A percentile compares a stretch with the other conserved stretches of the same genome.
Conservation (phyloP, 2,329 filamentous ascomycete genomes). For the Tolypocladium amazonense region DNA sequence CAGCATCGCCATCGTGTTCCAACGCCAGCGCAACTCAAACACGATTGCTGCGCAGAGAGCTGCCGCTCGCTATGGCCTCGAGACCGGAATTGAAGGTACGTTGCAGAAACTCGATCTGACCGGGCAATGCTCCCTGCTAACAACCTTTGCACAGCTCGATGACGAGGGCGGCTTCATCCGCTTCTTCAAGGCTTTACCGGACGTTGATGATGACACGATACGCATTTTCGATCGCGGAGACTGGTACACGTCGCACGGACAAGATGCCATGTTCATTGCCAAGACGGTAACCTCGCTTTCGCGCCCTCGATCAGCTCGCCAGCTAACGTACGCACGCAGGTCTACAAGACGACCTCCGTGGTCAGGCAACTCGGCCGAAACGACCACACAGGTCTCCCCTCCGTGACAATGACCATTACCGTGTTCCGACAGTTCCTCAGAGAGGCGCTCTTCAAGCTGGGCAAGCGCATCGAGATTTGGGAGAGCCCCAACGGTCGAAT, state of each 20-base stretch:
- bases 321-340: conserved; percentile 32
- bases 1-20: background rate
- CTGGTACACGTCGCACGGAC: conserved; percentile 89
- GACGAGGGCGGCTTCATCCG: conserved; percentile 96
- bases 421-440: conserved; percentile 93
- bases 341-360: conserved; percentile 97
- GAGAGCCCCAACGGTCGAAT: conserved; percentile 64
- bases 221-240: conserved; percentile 91
- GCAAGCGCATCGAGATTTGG: conserved; percentile 89
- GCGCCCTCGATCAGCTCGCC: background rate
- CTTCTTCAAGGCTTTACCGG: conserved; percentile 80
- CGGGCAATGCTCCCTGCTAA: background rate
- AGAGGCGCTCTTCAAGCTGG: conserved; percentile 83
- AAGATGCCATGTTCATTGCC: conserved; percentile 76
- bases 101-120: background rate
- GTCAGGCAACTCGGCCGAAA: conserved; percentile 79
- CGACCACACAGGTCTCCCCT: conserved; percentile 75
- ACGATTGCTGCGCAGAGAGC: background rate
- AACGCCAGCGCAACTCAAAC: background rate
- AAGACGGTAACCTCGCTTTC: conserved; percentile 44
- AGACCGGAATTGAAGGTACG: conserved; percentile 60
- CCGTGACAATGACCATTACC: conserved; percentile 89
- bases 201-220: conserved; percentile 62
- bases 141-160: conserved; percentile 54
- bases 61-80: conserved; percentile 49